A percentile compares a stretch with the other conserved stretches of the same genome.
These are phyloP conservation scores for Pseudovirgaria hyperparasitica DNA, from an alignment of 2,329 filamentous ascomycete genomes.

Conservation along the genomic window DNA sequence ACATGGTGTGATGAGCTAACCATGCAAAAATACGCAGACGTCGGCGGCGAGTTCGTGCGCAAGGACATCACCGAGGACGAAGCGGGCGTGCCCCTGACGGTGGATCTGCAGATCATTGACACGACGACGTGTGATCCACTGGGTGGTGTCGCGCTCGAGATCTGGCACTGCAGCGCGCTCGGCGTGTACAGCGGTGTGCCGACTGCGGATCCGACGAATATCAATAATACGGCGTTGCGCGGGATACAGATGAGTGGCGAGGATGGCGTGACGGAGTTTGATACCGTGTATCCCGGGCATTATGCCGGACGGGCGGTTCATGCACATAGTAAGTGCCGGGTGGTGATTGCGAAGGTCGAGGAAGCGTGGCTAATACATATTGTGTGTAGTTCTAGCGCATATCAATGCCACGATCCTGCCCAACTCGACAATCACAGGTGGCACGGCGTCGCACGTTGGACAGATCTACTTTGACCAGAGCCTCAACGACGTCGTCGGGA, in stretches of 20 bases:
- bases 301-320: slow-evolving; percentile 19
- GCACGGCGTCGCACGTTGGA: slow-evolving; percentile 19
- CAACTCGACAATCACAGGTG: slow-evolving; percentile 23
- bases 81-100: slow-evolving; percentile 34
- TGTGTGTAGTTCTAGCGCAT: slow-evolving; percentile 22
- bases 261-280: slow-evolving; percentile 37
- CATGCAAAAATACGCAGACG: slow-evolving; percentile 12
- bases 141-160: slow-evolving; percentile 36
- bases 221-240: slow-evolving; percentile 29
- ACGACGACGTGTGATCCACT: slow-evolving; percentile 40
- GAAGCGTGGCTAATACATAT: no score
- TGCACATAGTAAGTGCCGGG: slow-evolving; percentile 15
- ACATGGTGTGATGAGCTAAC: no score
- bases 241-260: slow-evolving; percentile 33
- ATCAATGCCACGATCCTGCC: slow-evolving; percentile 15
- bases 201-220: slow-evolving; percentile 15
- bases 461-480: slow-evolving; percentile 27
- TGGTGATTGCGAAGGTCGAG: background rate
- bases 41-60: slow-evolving; percentile 39
- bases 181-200: slow-evolving; percentile 38
- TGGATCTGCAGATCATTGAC: slow-evolving; percentile 43
- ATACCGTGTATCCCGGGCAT: slow-evolving; percentile 35
- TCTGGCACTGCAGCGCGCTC: slow-evolving; percentile 30
- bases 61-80: slow-evolving; percentile 36
- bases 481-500: slow-evolving; percentile 19